Conservation (phyloP, 805 yeast species). For the Candida boidinii region DNA sequence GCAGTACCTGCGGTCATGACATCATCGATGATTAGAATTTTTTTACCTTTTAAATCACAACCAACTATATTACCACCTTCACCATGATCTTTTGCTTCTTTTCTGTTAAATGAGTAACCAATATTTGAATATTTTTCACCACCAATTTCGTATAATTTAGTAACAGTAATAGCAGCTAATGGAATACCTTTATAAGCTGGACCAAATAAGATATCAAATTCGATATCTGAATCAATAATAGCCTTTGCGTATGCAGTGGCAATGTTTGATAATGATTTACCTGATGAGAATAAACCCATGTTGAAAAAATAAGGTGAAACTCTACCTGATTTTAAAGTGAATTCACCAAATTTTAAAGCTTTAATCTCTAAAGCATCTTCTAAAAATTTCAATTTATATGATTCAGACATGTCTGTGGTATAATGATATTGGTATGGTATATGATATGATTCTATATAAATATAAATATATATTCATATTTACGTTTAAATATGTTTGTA, state of each 20-base stretch:
- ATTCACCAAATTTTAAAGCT: conserved; percentile 81
- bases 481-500: no score
- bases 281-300: conserved; percentile 82
- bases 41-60: conserved; percentile 58
- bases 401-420: conserved; percentile 4
- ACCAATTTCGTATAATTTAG: conserved; percentile 85
- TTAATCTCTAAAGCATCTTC: conserved; percentile 74
- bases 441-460: no score
- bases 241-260: conserved; percentile 88
- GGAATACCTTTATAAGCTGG: conserved; percentile 99
- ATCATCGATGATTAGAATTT: conserved; percentile 84
- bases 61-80: conserved; percentile 97
- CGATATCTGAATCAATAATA: conserved; percentile 69
- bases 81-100: conserved; percentile 95
- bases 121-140: conserved; percentile 66
- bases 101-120: conserved; percentile 92
- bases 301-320: conserved; percentile 94
- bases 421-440: no score
- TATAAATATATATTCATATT: no score
- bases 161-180: conserved; percentile 85
- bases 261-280: conserved; percentile 65
- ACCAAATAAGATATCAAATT: conserved; percentile 89
- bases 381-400: conserved; percentile 41
- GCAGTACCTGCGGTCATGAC: conserved; percentile 99
- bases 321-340: conserved; percentile 89